A percentile compares a stretch with the other conserved stretches of the same genome.
These are phyloP conservation scores for Fraxinus anomala DNA, from an alignment of 257 asterid genomes.

Conservation along the genomic window DNA sequence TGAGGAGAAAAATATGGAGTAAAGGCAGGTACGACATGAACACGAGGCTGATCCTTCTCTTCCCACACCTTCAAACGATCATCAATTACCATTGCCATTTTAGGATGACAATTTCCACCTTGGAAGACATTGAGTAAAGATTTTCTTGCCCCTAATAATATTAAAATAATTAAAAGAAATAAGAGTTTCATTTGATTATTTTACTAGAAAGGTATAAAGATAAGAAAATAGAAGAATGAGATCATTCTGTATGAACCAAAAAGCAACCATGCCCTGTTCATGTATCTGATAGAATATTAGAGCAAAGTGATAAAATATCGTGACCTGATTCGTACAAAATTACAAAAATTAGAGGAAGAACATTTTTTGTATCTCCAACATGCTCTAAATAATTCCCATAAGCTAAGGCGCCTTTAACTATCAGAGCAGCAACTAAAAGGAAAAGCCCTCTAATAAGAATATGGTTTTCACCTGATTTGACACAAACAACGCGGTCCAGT, in stretches of 20 bases:
- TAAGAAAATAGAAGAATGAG: slow-evolving; percentile 10
- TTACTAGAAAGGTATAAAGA: slow-evolving; percentile 1
- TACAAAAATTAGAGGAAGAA: neutral
- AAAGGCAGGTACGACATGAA: slow-evolving; percentile 96
- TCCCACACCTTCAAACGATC: slow-evolving; percentile 98
- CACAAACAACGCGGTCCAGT: slow-evolving; percentile 87
- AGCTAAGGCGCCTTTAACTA: slow-evolving; percentile 1
- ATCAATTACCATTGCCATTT: slow-evolving; percentile 97
- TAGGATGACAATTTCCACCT: slow-evolving; percentile 89
- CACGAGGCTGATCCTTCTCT: slow-evolving; percentile 96
- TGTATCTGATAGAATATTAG: neutral
- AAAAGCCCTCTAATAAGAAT: neutral
- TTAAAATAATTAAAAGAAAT: neutral
- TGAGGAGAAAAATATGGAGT: slow-evolving; percentile 98
- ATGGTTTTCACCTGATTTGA: slow-evolving; percentile 66
- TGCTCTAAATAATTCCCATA: slow-evolving; percentile 14
- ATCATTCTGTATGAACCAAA: slow-evolving; percentile 9
- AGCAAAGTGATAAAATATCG: neutral
- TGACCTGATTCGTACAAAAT: neutral
- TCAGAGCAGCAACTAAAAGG: slow-evolving; percentile 13
- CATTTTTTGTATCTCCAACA: slow-evolving; percentile 11
- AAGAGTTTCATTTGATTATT: slow-evolving; percentile 1
- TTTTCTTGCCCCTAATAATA: slow-evolving; percentile 74
- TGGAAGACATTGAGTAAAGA: slow-evolving; percentile 88
- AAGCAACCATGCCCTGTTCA: slow-evolving; percentile 6